Conservation (phyloP, 2,329 filamentous ascomycete genomes). For the Sporothrix brasiliensis region DNA sequence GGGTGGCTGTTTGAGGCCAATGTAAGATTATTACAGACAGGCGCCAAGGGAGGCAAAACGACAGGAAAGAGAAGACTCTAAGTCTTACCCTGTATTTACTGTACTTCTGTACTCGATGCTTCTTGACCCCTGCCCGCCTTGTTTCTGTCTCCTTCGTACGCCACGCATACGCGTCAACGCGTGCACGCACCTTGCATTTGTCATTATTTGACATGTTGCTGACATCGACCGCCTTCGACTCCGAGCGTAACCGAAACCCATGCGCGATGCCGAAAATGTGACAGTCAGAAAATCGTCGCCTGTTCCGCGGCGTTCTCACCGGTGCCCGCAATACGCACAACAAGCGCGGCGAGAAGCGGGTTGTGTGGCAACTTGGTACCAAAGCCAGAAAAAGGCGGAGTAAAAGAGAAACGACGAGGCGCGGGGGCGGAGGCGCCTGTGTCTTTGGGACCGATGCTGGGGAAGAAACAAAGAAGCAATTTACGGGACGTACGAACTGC, state of each 20-base stretch:
- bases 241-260: too few species aligned
- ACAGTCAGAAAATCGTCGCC: neutral
- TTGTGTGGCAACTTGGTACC: slow-evolving; percentile 4
- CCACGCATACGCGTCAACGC: slow-evolving; percentile 6
- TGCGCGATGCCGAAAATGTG: neutral
- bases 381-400: slow-evolving; percentile 18
- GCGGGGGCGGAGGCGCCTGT: neutral
- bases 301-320: neutral
- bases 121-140: neutral
- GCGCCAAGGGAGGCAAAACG: slow-evolving; percentile 20
- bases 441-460: too few species aligned
- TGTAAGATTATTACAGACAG: neutral
- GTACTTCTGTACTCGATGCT: neutral
- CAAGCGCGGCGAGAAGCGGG: neutral
- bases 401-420: neutral
- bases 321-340: neutral
- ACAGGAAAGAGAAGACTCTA: neutral
- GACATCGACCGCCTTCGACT: too few species aligned
- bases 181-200: neutral
- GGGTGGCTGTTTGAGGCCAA: slow-evolving; percentile 19
- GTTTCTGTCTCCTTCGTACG: neutral
- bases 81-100: too few species aligned
- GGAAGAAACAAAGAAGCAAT: neutral
- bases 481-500: neutral
- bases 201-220: too few species aligned